These are phyloP conservation scores for Termitomyces eurrhizus DNA, from an alignment of 768 basidiomycete genomes.

Conservation along the genomic window DNA sequence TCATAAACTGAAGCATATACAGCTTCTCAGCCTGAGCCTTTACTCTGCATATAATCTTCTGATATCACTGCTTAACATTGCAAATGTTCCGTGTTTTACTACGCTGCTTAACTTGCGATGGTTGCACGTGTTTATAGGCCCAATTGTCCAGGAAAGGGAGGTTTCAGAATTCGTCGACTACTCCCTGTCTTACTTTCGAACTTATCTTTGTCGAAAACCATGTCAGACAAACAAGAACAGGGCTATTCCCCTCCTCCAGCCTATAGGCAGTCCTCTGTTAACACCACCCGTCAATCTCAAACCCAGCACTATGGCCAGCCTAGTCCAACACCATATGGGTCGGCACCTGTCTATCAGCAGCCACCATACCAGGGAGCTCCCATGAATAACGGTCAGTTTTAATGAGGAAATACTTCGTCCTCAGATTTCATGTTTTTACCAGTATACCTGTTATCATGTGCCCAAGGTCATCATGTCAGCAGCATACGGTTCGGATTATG, in stretches of 20 bases:
- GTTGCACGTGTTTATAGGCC: neutral
- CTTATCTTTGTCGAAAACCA: constrained; percentile 2
- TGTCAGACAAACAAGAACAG: constrained; percentile 9
- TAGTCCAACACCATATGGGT: constrained; percentile 1
- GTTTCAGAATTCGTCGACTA: neutral
- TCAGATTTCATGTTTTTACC: neutral
- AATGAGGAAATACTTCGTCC: neutral
- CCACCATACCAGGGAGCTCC: constrained; percentile 9
- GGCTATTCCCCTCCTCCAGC: constrained; percentile 5
- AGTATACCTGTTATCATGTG: constrained; percentile 21
- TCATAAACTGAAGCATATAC: neutral
- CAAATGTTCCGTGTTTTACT: neutral
- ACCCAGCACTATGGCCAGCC: neutral
- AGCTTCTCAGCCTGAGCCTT: neutral
- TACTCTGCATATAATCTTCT: neutral
- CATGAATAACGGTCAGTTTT: constrained; percentile 4
- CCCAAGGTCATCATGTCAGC: constrained; percentile 21
- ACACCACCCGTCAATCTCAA: neutral
- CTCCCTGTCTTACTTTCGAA: constrained; percentile 7
- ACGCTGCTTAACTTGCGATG: neutral
- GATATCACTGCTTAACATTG: neutral
- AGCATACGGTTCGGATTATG: constrained; percentile 23
- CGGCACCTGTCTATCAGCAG: constrained; percentile 3
- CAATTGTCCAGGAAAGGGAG: neutral
- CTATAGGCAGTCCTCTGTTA: constrained; percentile 3